Percentiles rank a stretch among this genome's conserved stretches.
These are phyloP conservation scores for Fragaria nilgerrensis DNA, from an alignment of 306 rosid species.

Conservation along the genomic window DNA sequence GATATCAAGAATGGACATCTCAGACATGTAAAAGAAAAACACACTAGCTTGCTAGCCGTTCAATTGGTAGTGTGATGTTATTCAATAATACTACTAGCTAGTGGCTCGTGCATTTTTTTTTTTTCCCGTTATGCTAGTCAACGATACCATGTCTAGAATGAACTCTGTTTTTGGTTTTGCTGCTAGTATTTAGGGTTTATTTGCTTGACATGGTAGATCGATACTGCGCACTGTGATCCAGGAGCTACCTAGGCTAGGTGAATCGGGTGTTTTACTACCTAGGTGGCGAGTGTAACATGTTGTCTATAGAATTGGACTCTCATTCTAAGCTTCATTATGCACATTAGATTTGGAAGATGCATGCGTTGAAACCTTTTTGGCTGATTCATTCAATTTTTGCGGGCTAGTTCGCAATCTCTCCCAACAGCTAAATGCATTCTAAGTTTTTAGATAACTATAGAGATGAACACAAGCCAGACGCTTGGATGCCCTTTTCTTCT, in stretches of 20 bases:
- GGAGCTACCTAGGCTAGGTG: neutral
- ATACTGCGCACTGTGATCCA: neutral
- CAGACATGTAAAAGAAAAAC: neutral
- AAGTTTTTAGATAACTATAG: neutral
- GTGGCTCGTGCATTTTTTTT: neutral
- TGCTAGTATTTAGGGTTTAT: neutral
- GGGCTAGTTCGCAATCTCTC: neutral
- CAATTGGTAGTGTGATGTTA: neutral
- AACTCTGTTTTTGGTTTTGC: neutral
- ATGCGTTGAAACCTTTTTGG: neutral
- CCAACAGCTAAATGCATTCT: neutral
- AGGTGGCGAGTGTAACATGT: neutral
- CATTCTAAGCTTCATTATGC: neutral
- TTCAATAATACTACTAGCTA: too few species aligned
- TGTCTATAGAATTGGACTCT: too few species aligned
- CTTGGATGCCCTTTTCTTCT: neutral
- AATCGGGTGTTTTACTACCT: neutral
- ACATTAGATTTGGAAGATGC: neutral
- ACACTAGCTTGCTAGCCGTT: neutral
- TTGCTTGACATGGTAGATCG: neutral
- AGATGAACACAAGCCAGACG: neutral
- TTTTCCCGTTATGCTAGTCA: neutral
- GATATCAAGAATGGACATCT: neutral
- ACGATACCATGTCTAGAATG: neutral
- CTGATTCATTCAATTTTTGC: neutral